A percentile compares a stretch with the other conserved stretches of the same genome.
Evolutionary conservation across 2,329 filamentous ascomycete species (phyloP).

Genomic region (Cercospora berteroae): DNA sequence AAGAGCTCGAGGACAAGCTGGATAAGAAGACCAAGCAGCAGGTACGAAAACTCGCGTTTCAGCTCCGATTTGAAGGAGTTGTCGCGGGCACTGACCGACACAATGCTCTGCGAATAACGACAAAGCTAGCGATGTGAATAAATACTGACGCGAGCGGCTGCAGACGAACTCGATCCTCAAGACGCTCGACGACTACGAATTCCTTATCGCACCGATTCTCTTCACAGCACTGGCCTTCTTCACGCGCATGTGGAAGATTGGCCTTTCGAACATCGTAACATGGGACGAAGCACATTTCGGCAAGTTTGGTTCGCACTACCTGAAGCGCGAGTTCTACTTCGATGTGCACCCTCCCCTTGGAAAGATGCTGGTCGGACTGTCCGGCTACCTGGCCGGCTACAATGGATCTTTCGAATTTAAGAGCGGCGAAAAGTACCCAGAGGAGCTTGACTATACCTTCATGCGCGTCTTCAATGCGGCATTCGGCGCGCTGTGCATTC

Average conservation of each 20-base stretch:
- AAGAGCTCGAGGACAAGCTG: slow-evolving; percentile 31
- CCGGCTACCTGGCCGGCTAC: slow-evolving; percentile 93
- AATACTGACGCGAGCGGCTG: not conserved
- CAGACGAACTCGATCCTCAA: slow-evolving; percentile 57
- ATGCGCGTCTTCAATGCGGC: slow-evolving; percentile 98
- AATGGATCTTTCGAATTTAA: slow-evolving; percentile 99
- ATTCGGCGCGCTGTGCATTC: slow-evolving; percentile 89
- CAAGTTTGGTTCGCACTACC: slow-evolving; percentile 98
- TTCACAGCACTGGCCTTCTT: slow-evolving; percentile 64
- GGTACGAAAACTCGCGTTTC: slow-evolving; percentile 33
- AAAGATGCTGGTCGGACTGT: slow-evolving; percentile 97
- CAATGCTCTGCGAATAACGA: not conserved
- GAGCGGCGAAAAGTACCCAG: slow-evolving; percentile 91
- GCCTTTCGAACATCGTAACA: slow-evolving; percentile 67
- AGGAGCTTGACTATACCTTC: slow-evolving; percentile 92
- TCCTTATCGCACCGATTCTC: slow-evolving; percentile 61
- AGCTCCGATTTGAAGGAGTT: not conserved
- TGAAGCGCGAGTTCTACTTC: slow-evolving; percentile 99
- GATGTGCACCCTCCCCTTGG: slow-evolving; percentile 93
- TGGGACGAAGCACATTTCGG: slow-evolving; percentile 82
- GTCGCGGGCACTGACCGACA: not conserved
- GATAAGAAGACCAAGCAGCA: slow-evolving; percentile 51
- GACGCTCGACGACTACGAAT: slow-evolving; percentile 62
- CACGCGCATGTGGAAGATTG: slow-evolving; percentile 67
- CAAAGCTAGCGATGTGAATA: not conserved